A percentile compares a stretch with the other conserved stretches of the same genome.
These are phyloP conservation scores for Leishmania tarentolae DNA, from an alignment of 208 protist species.

Conservation along the genomic window DNA sequence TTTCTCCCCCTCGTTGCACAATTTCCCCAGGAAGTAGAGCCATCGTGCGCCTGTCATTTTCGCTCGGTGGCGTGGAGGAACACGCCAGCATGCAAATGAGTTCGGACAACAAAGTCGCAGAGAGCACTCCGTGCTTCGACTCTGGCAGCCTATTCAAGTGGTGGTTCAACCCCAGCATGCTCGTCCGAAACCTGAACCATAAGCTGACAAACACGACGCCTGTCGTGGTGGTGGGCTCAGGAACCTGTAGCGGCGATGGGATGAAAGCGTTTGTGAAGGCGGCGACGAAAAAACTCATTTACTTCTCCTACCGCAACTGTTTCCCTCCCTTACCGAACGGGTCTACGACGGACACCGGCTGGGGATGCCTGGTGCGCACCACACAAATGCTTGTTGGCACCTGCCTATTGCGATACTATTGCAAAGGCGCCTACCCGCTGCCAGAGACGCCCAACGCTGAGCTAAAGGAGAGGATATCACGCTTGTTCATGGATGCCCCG, in stretches of 20 bases:
- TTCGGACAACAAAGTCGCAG: neutral
- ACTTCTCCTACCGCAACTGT: slow-evolving; percentile 84
- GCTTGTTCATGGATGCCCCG: slow-evolving; percentile 66
- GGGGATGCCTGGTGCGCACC: slow-evolving; percentile 91
- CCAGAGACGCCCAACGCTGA: slow-evolving; percentile 21
- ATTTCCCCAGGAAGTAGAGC: too few relatives aligned
- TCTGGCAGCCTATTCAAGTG: slow-evolving; percentile 39
- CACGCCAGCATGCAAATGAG: neutral
- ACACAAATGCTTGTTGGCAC: slow-evolving; percentile 2
- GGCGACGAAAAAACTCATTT: slow-evolving; percentile 48
- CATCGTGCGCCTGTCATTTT: neutral
- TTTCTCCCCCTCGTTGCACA: neutral
- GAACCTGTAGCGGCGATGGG: slow-evolving; percentile 36
- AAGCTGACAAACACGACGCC: slow-evolving; percentile 21
- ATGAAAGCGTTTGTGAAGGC: slow-evolving; percentile 36
- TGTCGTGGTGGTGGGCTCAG: slow-evolving; percentile 41
- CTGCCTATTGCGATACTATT: slow-evolving; percentile 13
- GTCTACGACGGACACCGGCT: slow-evolving; percentile 74
- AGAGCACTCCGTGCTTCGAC: slow-evolving; percentile 36
- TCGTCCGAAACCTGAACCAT: slow-evolving; percentile 17
- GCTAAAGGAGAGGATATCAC: slow-evolving; percentile 22
- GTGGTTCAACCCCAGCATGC: slow-evolving; percentile 41
- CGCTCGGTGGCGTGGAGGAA: neutral
- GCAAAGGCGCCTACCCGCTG: slow-evolving; percentile 20
- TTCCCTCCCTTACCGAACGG: slow-evolving; percentile 65